phyloP scores from a whole-genome alignment of 345 rosid species.

The Punica granatum region DNA sequence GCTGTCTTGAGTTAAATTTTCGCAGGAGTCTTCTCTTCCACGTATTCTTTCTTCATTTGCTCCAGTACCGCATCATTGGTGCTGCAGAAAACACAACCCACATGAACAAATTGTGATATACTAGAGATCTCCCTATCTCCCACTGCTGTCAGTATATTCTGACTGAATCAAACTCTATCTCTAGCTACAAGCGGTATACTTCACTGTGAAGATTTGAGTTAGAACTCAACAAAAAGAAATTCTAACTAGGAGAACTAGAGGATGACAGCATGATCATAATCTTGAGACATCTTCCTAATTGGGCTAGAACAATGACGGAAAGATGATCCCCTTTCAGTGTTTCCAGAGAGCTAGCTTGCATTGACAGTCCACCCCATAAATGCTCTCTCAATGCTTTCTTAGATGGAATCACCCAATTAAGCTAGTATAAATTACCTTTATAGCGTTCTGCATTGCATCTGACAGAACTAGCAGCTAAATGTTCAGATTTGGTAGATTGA shows the following conservation, averaged over 20 bases:
- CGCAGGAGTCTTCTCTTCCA: slow-evolving; percentile 24
- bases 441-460: not conserved
- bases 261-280: not conserved
- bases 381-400: not conserved
- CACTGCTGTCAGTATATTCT: not conserved
- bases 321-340: not conserved
- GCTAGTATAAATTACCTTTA: not conserved
- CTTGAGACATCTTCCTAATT: not conserved
- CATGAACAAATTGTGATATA: not conserved
- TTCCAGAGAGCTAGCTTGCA: no score
- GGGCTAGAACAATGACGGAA: not conserved
- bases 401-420: not conserved
- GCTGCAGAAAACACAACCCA: slow-evolving; percentile 34
- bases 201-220: no score
- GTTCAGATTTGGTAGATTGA: no score
- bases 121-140: no score
- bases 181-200: no score
- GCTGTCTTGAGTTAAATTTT: not conserved
- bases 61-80: slow-evolving; percentile 82
- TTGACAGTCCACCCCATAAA: not conserved
- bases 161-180: not conserved
- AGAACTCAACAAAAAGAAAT: no score
- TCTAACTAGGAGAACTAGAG: not conserved
- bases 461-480: not conserved
- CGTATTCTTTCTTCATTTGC: slow-evolving; percentile 81